Conservation (phyloP, 257 asterid species). For the Linderniella brevidens region DNA sequence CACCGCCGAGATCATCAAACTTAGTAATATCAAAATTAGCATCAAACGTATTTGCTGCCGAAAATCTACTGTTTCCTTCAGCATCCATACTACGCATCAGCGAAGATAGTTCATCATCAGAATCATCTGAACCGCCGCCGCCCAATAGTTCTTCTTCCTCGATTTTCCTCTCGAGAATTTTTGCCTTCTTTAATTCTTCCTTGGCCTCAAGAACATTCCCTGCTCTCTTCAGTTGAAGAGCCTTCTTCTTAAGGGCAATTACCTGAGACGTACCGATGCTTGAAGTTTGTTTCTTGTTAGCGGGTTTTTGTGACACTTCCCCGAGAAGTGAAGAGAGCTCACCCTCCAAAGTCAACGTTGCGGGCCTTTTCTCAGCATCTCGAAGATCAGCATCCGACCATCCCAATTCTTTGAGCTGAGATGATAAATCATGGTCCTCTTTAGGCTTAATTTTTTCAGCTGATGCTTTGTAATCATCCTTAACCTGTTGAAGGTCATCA, state of each 20-base stretch:
- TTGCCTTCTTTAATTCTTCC: constrained; percentile 86
- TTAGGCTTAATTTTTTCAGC: constrained; percentile 25
- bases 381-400: constrained; percentile 88
- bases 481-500: constrained; percentile 24
- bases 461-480: constrained; percentile 23
- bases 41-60: constrained; percentile 19
- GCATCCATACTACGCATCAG: constrained; percentile 43
- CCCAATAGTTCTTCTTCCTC: constrained; percentile 90
- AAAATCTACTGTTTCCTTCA: constrained; percentile 34
- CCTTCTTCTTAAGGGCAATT: constrained; percentile 65
- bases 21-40: constrained; percentile 32
- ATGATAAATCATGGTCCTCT: constrained; percentile 58
- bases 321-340: constrained; percentile 64
- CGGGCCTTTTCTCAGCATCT: constrained; percentile 39
- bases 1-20: constrained; percentile 34
- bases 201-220: constrained; percentile 84
- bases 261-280: constrained; percentile 54
- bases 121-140: constrained; percentile 59
- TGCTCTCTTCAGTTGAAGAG: constrained; percentile 77
- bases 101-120: constrained; percentile 75
- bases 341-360: constrained; percentile 50
- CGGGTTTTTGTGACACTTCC: constrained; percentile 44
- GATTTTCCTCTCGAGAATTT: constrained; percentile 74
- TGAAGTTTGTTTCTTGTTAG: constrained; percentile 21
- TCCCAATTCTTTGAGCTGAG: constrained; percentile 83